phyloP scores from a whole-genome alignment of 2,329 filamentous ascomycete species.

The Fusarium sp. region DNA sequence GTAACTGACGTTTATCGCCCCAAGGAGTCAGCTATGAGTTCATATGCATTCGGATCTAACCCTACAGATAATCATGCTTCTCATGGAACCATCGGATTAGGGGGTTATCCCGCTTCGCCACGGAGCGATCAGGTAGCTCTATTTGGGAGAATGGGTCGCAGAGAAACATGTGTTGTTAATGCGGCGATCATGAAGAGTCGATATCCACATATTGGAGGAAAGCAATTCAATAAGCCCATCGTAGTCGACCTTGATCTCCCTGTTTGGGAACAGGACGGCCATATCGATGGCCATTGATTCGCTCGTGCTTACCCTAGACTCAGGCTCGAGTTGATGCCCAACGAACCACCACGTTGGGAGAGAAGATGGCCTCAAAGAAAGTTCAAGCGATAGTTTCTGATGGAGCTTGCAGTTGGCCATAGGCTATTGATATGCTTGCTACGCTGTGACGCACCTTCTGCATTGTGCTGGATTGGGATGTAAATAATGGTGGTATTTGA shows the following conservation, averaged over 20 bases:
- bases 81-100: conserved; percentile 50
- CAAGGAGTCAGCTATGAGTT: background rate
- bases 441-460: conserved; percentile 26
- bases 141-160: conserved; percentile 58
- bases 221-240: conserved; percentile 80
- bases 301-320: conserved; percentile 34
- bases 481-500: conserved; percentile 8
- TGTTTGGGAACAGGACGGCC: conserved; percentile 51
- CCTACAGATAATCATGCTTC: conserved; percentile 38
- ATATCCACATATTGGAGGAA: conserved; percentile 71
- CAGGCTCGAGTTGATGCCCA: conserved; percentile 42
- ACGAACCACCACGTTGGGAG: conserved; percentile 16
- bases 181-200: conserved; percentile 78
- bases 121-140: conserved; percentile 57
- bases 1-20: background rate
- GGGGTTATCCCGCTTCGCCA: conserved; percentile 56
- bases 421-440: conserved; percentile 7
- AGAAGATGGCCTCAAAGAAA: conserved; percentile 21
- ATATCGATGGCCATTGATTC: conserved; percentile 21
- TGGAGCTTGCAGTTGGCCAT: conserved; percentile 10
- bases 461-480: conserved; percentile 22
- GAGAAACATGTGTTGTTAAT: conserved; percentile 83
- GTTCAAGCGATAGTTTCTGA: conserved; percentile 13
- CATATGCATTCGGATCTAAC: conserved; percentile 27
- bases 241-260: conserved; percentile 85